Conservation (phyloP, 805 yeast species). For the Candida arabinofermentans region DNA sequence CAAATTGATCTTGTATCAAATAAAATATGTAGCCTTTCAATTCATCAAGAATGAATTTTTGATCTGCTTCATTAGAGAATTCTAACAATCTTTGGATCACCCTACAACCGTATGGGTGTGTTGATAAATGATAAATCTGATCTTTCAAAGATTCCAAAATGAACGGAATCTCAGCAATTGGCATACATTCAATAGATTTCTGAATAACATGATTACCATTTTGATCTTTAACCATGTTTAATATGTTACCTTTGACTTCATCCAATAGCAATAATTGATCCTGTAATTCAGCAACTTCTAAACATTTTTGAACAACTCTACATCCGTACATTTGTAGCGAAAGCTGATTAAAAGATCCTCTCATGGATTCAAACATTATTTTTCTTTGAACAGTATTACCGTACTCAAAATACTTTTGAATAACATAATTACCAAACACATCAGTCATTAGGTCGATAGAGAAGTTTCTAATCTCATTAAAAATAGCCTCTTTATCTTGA, state of each 20-base stretch:
- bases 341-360: constrained; percentile 66
- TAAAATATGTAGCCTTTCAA: constrained; percentile 67
- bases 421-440: constrained; percentile 96
- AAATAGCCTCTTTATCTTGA: constrained; percentile 76
- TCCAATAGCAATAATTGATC: constrained; percentile 65
- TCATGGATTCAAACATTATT: constrained; percentile 65
- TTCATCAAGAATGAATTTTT: constrained; percentile 62
- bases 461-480: constrained; percentile 75
- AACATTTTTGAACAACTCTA: constrained; percentile 91
- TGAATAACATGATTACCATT: constrained; percentile 98
- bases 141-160: constrained; percentile 66
- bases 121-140: constrained; percentile 78
- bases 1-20: constrained; percentile 92
- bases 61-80: constrained; percentile 63
- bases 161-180: constrained; percentile 64
- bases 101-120: constrained; percentile 97
- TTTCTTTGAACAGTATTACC: constrained; percentile 70
- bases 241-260: constrained; percentile 59
- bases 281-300: constrained; percentile 62
- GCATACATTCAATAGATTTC: constrained; percentile 84
- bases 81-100: constrained; percentile 92
- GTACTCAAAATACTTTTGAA: constrained; percentile 87
- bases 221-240: constrained; percentile 83
- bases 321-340: constrained; percentile 98
- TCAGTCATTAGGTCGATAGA: constrained; percentile 85